These are phyloP conservation scores for Eucalyptus tenuipes DNA, from an alignment of 345 rosid genomes.

Conservation along the genomic window DNA sequence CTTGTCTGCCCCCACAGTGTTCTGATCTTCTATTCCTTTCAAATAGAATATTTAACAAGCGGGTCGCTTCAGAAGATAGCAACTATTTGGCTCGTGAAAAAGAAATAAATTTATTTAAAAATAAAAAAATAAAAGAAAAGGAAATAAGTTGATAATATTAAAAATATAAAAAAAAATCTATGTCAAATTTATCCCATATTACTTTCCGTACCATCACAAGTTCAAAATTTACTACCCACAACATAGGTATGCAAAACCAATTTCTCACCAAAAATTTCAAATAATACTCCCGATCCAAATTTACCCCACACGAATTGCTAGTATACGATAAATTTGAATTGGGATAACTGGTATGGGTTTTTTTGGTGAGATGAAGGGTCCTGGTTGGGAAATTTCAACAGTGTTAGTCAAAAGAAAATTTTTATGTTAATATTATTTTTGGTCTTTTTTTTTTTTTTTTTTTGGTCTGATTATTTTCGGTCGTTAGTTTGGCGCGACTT, in stretches of 20 bases:
- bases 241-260: not conserved
- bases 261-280: not conserved
- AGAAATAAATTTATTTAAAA: too few species aligned
- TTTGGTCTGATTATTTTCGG: not conserved
- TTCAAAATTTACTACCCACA: not conserved
- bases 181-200: not conserved
- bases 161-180: not conserved
- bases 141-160: not conserved
- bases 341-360: not conserved
- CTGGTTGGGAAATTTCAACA: not conserved
- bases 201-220: not conserved
- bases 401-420: not conserved
- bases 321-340: not conserved
- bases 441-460: too few species aligned
- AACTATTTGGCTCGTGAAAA: not conserved
- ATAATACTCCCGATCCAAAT: rapidly evolving
- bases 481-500: not conserved
- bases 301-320: not conserved
- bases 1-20: not conserved
- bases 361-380: not conserved
- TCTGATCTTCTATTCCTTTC: not conserved
- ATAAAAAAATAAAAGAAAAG: not conserved
- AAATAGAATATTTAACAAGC: not conserved
- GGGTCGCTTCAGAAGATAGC: not conserved
- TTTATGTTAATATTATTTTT: not conserved